Base-by-base conservation (phyloP, 208 protist species). In the Leishmania lainsoni region DNA sequence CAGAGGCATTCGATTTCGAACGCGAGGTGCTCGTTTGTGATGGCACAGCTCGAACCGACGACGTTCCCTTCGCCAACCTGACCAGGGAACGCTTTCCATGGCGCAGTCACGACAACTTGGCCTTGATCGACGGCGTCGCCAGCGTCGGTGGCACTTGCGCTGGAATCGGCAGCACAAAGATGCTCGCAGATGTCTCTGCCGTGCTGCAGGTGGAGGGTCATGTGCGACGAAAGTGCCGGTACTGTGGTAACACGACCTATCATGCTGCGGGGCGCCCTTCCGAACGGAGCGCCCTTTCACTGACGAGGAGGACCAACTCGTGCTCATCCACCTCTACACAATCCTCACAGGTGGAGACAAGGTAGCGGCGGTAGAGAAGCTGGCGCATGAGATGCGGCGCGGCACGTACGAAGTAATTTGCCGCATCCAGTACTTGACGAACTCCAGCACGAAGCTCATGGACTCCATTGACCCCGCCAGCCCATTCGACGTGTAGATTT, bases 61-160 rank as follows among this genome's bases (percentile, higher is more conserved):
- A 75, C 35, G 75, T 93, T n/a, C 39, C 82, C 1, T 75, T 93
- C 42, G 70, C 72, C 14, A 79, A 86, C 42, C 83, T 93, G 35
- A 92, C 84, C 42, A 80, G n/a, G 5, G 81, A 69, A 32, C 80
- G 54, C 14, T 96, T 95, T 61, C 90, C 87, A 16, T 96, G 86
- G 90, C 86, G 87, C 39, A 75, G 79, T 29, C 91, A 95, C 75
- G 81, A 92, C 81, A 95, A 94, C 79, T 63, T 95, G 48, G 85
- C 89, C n/a, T 81, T 95, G n/a, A 95, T 96, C 81, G 89, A 94
- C 78, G 91, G 91, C 59, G 87, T 94, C 8, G 93, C 91, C 56
- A 94, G 88, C 75, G 90, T 94, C 22, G 89, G 93, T 26, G 91
- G 91, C 48, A 94, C 93, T 10, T 96, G 91, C 66, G 61, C 82